Percentiles rank a stretch among this genome's conserved stretches.
Conservation (phyloP, 441 rosid species). For the Populus hybrid region DNA sequence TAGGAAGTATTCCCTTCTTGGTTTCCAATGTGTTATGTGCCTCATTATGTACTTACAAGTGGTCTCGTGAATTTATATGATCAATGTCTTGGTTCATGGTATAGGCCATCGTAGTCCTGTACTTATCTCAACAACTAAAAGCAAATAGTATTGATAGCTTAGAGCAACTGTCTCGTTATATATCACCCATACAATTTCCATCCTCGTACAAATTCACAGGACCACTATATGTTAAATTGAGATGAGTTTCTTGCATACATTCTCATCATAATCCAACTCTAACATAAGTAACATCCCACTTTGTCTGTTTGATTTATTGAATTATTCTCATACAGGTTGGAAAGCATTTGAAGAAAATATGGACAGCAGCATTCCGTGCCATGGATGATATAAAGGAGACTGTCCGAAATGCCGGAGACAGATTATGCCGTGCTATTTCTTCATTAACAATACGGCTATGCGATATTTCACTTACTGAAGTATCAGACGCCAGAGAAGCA, state of each 20-base stretch:
- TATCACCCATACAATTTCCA: background rate
- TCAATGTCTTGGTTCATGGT: background rate
- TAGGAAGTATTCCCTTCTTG: background rate
- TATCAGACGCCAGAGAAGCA: conserved; percentile 67
- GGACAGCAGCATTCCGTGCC: conserved; percentile 93
- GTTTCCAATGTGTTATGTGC: background rate
- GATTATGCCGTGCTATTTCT: conserved; percentile 70
- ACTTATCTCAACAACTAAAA: background rate
- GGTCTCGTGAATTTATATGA: background rate
- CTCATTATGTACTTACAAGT: background rate
- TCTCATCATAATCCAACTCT: background rate
- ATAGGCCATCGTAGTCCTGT: background rate
- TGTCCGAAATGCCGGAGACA: conserved; percentile 95
- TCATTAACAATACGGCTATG: conserved; percentile 90
- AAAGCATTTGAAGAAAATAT: conserved; percentile 73
- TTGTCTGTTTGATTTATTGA: background rate
- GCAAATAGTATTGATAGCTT: background rate
- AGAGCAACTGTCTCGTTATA: background rate
- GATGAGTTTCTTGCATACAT: background rate
- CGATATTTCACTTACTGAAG: conserved; percentile 84
- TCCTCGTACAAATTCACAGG: background rate
- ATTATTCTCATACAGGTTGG: conserved; percentile 47
- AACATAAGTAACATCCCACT: background rate
- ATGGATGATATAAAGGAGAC: conserved; percentile 99
- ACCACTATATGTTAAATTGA: background rate